phyloP scores from a whole-genome alignment of 768 basidiomycete genomes.

The Psilocybe azurescens region DNA sequence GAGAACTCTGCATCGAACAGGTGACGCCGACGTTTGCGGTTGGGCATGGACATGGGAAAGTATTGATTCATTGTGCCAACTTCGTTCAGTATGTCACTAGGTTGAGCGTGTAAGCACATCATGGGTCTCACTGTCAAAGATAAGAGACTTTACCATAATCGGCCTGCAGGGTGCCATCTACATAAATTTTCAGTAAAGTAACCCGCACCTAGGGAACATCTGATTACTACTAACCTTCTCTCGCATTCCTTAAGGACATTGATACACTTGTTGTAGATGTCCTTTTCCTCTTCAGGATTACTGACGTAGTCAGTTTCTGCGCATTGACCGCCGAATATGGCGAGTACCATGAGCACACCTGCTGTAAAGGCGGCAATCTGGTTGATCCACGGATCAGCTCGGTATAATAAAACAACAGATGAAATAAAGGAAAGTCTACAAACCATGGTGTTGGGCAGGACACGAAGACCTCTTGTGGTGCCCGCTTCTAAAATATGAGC shows the following conservation, averaged over 20 bases:
- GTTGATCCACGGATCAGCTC: not conserved
- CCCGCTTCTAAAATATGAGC: slow-evolving; percentile 68
- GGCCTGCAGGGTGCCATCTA: slow-evolving; percentile 45
- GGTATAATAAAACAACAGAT: not conserved
- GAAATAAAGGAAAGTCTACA: not conserved
- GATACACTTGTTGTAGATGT: slow-evolving; percentile 58
- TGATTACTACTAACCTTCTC: slow-evolving; percentile 27
- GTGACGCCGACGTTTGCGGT: slow-evolving; percentile 42
- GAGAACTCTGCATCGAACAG: slow-evolving; percentile 3
- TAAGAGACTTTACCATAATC: slow-evolving; percentile 34
- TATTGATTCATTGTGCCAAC: slow-evolving; percentile 60
- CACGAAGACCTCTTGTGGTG: slow-evolving; percentile 35
- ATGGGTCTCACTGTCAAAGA: not conserved
- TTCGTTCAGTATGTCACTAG: slow-evolving; percentile 65
- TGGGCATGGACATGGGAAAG: slow-evolving; percentile 36
- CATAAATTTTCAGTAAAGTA: no score
- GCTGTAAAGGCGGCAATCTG: slow-evolving; percentile 42
- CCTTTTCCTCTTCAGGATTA: slow-evolving; percentile 49
- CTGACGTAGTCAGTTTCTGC: slow-evolving; percentile 32
- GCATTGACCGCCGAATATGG: slow-evolving; percentile 55
- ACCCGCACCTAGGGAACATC: no score
- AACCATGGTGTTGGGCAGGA: slow-evolving; percentile 38
- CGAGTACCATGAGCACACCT: slow-evolving; percentile 58
- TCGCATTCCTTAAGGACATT: slow-evolving; percentile 47
- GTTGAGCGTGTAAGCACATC: not conserved